phyloP scores from a whole-genome alignment of 2,329 filamentous ascomycete species.

The Trichothecium roseum region DNA sequence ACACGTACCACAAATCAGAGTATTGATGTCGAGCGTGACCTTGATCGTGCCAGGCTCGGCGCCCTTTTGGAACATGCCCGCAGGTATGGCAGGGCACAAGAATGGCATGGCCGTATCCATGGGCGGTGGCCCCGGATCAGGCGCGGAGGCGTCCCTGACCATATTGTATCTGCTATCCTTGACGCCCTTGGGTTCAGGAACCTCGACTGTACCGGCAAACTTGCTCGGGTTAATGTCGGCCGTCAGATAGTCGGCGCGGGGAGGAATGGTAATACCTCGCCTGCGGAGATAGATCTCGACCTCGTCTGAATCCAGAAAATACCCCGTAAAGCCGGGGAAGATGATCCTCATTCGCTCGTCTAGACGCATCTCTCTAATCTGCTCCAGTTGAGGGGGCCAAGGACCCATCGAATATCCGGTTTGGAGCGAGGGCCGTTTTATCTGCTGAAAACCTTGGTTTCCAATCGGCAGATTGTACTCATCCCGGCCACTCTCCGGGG shows the following conservation, averaged over 20 bases:
- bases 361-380: conserved; percentile 30
- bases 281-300: conserved; percentile 63
- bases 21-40: conserved; percentile 8
- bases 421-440: conserved; percentile 11
- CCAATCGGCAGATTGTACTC: conserved; percentile 13
- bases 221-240: conserved; percentile 40
- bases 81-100: conserved; percentile 2
- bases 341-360: conserved; percentile 39
- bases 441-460: conserved; percentile 23
- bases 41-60: background rate
- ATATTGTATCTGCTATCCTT: background rate
- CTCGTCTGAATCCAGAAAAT: conserved; percentile 70
- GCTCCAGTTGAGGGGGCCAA: conserved; percentile 28
- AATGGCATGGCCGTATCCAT: conserved; percentile 1
- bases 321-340: conserved; percentile 55
- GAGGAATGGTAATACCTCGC: conserved; percentile 52
- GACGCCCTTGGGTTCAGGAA: background rate
- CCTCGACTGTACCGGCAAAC: conserved; percentile 16
- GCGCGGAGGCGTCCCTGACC: conserved; percentile 1
- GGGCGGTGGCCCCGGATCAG: background rate
- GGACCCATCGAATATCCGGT: conserved; percentile 33
- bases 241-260: conserved; percentile 47
- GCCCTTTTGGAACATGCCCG: no score
- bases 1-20: conserved; percentile 1
- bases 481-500: no score